Percentiles rank a stretch among this genome's conserved stretches.
Conservation (phyloP, 2,329 filamentous ascomycete genomes). For the Cladosporium sp. region DNA sequence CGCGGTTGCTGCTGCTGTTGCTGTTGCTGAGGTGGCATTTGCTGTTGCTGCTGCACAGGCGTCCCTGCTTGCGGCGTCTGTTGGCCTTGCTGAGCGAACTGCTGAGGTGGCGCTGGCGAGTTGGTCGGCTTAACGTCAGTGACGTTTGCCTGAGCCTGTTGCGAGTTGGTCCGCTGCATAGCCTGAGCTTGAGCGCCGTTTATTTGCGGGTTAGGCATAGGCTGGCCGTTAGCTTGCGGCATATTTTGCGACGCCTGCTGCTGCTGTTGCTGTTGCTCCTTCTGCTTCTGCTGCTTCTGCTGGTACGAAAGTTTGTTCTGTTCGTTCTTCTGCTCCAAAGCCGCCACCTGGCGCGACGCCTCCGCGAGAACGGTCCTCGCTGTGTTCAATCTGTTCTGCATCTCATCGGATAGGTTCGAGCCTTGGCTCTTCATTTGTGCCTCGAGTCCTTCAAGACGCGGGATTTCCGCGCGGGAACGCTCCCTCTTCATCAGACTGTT, state of each 20-base stretch:
- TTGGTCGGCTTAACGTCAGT: conserved; percentile 13
- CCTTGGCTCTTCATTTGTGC: conserved; percentile 4
- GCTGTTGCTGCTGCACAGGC: conserved; percentile 4
- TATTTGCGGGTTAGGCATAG: conserved; percentile 6
- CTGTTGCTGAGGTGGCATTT: not conserved
- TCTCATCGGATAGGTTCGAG: not conserved
- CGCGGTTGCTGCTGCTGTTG: conserved; percentile 11
- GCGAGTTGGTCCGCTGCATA: conserved; percentile 13
- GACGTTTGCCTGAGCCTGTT: conserved; percentile 4
- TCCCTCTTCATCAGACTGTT: conserved; percentile 7
- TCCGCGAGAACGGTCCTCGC: not conserved
- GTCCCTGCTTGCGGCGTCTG: conserved; percentile 5
- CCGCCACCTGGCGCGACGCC: not conserved
- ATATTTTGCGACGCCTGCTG: conserved; percentile 13
- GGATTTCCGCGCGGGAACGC: conserved; percentile 5
- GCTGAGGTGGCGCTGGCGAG: conserved; percentile 11
- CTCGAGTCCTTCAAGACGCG: conserved; percentile 1
- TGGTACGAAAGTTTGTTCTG: conserved; percentile 9
- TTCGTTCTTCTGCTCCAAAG: conserved; percentile 11
- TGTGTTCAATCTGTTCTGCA: not conserved
- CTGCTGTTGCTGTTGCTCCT: conserved; percentile 15
- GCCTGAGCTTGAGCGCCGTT: conserved; percentile 8
- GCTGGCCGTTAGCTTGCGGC: not conserved
- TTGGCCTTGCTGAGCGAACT: not conserved
- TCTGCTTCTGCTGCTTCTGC: conserved; percentile 10